These are phyloP conservation scores for Rosa lucieae DNA, from an alignment of 306 rosid genomes.

Conservation along the genomic window DNA sequence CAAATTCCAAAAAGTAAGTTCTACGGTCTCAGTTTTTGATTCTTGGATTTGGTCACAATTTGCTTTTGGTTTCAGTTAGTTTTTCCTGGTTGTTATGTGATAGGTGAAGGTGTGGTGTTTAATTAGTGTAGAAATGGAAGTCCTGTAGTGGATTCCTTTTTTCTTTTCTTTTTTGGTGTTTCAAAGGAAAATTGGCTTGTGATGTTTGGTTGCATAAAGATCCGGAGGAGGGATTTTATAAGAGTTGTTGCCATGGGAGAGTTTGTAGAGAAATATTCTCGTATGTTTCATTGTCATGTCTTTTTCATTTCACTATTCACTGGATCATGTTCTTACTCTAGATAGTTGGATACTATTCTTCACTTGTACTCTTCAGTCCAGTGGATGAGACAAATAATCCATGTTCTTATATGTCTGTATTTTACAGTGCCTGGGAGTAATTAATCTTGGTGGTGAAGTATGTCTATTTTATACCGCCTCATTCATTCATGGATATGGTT, in stretches of 20 bases:
- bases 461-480: slow-evolving; percentile 17
- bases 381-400: slow-evolving; percentile 6
- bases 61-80: neutral
- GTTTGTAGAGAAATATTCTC: neutral
- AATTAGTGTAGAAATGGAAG: neutral
- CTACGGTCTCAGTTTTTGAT: too few species aligned
- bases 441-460: slow-evolving; percentile 85
- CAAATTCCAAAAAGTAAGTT: too few species aligned
- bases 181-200: neutral
- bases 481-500: slow-evolving; percentile 31
- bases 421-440: slow-evolving; percentile 64
- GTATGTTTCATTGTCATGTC: neutral
- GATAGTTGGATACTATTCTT: neutral
- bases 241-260: neutral
- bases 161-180: too few species aligned
- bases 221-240: neutral
- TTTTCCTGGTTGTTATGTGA: neutral
- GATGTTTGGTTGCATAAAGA: neutral
- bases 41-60: too few species aligned
- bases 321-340: neutral
- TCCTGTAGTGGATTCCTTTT: too few species aligned
- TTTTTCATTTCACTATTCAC: neutral
- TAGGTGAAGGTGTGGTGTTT: neutral
- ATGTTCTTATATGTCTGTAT: slow-evolving; percentile 11
- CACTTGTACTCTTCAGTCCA: neutral